Evolutionary conservation across 371 early-diverging fungal species (phyloP).

Genomic region (Apophysomyces elegans): DNA sequence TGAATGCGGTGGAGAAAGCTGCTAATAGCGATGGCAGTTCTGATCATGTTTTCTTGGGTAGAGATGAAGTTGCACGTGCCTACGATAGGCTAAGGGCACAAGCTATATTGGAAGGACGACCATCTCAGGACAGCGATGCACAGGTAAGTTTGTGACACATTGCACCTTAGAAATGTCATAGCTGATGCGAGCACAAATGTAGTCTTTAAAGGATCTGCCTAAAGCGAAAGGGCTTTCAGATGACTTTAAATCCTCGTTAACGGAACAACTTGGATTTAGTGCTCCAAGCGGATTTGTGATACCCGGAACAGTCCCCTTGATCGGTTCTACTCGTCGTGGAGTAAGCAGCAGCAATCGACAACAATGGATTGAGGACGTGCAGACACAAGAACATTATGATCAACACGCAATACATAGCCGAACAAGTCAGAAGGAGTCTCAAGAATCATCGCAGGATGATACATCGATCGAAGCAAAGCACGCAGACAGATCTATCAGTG

Average conservation of each 20-base stretch:
- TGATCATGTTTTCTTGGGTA: slow-evolving; percentile 27
- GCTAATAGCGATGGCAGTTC: slow-evolving; percentile 16
- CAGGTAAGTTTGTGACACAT: slow-evolving; percentile 7
- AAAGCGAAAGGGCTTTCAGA: slow-evolving; percentile 50
- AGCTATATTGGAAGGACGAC: slow-evolving; percentile 48
- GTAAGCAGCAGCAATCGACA: slow-evolving; percentile 21
- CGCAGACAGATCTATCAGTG: slow-evolving; percentile 41
- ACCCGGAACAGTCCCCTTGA: slow-evolving; percentile 50
- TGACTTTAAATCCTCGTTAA: slow-evolving; percentile 39
- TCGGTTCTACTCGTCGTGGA: slow-evolving; percentile 44
- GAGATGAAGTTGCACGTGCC: slow-evolving; percentile 40
- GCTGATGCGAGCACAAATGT: not conserved
- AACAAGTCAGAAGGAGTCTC: slow-evolving; percentile 22
- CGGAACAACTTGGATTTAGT: slow-evolving; percentile 35
- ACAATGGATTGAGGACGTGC: slow-evolving; percentile 22
- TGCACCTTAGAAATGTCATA: not conserved
- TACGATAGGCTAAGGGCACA: slow-evolving; percentile 51
- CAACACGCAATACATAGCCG: slow-evolving; percentile 23
- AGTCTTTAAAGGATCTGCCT: slow-evolving; percentile 30
- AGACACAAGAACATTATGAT: not conserved
- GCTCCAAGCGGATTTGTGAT: slow-evolving; percentile 44
- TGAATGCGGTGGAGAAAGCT: slow-evolving; percentile 50
- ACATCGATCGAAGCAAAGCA: slow-evolving; percentile 15
- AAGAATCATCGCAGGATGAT: slow-evolving; percentile 18
- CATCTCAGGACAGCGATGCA: slow-evolving; percentile 18